Percentiles rank a stretch among this genome's conserved stretches.
phyloP scores from a whole-genome alignment of 139 green algal species.

The Chlamydomonas applanata region DNA sequence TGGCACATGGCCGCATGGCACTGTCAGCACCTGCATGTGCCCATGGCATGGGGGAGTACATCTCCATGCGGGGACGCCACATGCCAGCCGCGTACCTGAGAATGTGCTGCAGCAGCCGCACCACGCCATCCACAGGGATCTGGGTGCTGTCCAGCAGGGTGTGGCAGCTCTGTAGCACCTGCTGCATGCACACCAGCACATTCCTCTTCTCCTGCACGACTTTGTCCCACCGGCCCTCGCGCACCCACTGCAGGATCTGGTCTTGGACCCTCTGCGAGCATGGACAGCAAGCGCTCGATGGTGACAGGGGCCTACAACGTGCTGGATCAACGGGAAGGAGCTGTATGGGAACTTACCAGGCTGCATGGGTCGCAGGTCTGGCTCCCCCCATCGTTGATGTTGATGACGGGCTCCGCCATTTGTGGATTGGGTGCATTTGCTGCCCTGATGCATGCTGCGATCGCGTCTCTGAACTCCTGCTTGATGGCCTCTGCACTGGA shows the following conservation, averaged over 20 bases:
- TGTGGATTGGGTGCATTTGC: constrained; percentile 33
- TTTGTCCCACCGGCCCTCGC: constrained; percentile 41
- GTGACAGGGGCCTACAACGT: too few relatives aligned
- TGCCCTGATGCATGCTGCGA: constrained; percentile 42
- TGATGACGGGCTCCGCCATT: constrained; percentile 57
- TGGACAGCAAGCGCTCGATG: too few relatives aligned
- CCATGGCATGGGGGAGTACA: neutral
- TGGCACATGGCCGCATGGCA: neutral
- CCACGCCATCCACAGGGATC: constrained; percentile 54
- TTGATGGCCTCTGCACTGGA: constrained; percentile 37
- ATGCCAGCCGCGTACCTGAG: constrained; percentile 37
- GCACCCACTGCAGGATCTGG: constrained; percentile 41
- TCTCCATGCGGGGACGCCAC: neutral
- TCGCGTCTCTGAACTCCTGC: constrained; percentile 40
- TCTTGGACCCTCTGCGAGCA: constrained; percentile 48
- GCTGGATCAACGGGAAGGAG: neutral
- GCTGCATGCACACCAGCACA: constrained; percentile 43
- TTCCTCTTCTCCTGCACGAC: constrained; percentile 56
- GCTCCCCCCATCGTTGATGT: constrained; percentile 37
- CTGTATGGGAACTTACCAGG: constrained; percentile 31
- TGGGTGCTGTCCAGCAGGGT: constrained; percentile 56
- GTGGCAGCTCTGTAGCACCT: constrained; percentile 60
- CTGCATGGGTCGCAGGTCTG: constrained; percentile 52
- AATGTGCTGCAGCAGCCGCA: constrained; percentile 62
- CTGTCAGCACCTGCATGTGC: neutral